Percentiles rank a stretch among this genome's conserved stretches.
Evolutionary conservation across 768 basidiomycete genomes (phyloP).

Genomic region (Suillus luteus): DNA sequence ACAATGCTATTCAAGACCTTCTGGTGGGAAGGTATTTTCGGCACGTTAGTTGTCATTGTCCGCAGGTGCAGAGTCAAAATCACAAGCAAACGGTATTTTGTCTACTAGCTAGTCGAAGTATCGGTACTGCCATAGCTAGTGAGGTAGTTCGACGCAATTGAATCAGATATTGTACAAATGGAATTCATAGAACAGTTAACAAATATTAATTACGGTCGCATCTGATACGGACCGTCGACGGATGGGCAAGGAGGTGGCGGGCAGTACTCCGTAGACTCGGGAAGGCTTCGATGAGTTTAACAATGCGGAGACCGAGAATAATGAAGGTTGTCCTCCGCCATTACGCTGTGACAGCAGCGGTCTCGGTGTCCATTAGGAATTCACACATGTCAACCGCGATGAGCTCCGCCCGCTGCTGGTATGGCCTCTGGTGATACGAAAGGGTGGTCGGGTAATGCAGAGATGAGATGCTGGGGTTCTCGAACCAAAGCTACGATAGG

Average conservation of each 20-base stretch:
- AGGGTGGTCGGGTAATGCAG: constrained; percentile 1
- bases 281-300: constrained; percentile 26
- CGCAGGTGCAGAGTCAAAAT: no score
- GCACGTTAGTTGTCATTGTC: no score
- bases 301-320: constrained; percentile 40
- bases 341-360: constrained; percentile 54
- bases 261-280: constrained; percentile 20
- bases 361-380: constrained; percentile 53
- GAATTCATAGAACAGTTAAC: constrained; percentile 16
- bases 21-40: no score
- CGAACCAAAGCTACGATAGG: constrained; percentile 56
- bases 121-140: background rate
- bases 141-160: background rate
- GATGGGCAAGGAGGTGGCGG: constrained; percentile 22
- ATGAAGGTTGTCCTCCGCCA: constrained; percentile 47
- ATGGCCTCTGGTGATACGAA: background rate
- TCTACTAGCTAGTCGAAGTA: constrained; percentile 5
- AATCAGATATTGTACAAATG: constrained; percentile 21
- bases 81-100: background rate
- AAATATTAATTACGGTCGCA: constrained; percentile 60
- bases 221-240: constrained; percentile 55
- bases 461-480: constrained; percentile 4
- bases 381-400: constrained; percentile 52
- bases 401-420: constrained; percentile 30
- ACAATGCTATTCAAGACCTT: no score